A percentile compares a stretch with the other conserved stretches of the same genome.
Conservation (phyloP, 306 rosid species). For the Begonia masoniana region DNA sequence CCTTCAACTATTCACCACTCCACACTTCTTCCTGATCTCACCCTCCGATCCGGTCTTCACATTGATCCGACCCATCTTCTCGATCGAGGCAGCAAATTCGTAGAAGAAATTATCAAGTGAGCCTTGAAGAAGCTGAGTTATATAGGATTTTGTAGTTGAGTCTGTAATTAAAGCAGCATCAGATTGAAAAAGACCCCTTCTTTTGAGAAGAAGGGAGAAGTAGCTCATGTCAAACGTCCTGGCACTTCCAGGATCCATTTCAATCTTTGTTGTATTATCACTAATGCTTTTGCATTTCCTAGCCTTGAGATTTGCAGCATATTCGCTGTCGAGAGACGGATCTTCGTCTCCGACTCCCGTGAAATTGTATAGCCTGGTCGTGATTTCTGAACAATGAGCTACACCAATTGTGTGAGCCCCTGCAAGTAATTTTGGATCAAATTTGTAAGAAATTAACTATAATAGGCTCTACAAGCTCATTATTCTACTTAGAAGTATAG, state of each 20-base stretch:
- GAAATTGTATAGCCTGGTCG: constrained; percentile 54
- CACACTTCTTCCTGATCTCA: constrained; percentile 74
- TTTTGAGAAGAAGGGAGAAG: constrained; percentile 37
- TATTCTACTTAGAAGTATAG: too few relatives aligned
- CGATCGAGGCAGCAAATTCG: constrained; percentile 54
- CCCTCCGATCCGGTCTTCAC: constrained; percentile 73
- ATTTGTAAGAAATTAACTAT: too few relatives aligned
- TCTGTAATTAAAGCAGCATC: constrained; percentile 57
- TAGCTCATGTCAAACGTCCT: constrained; percentile 72
- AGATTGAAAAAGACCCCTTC: constrained; percentile 69
- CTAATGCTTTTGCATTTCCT: constrained; percentile 50
- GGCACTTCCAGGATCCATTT: constrained; percentile 92
- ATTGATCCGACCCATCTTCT: constrained; percentile 57
- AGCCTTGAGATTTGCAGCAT: constrained; percentile 61
- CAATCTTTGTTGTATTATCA: constrained; percentile 42
- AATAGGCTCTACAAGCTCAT: too few relatives aligned
- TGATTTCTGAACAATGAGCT: constrained; percentile 53
- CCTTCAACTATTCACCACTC: constrained; percentile 37
- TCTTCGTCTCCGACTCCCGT: constrained; percentile 71
- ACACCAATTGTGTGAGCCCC: constrained; percentile 93
- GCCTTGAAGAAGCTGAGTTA: constrained; percentile 41
- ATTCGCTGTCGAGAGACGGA: constrained; percentile 61
- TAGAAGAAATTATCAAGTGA: constrained; percentile 32
- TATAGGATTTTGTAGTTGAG: constrained; percentile 27
- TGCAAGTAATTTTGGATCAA: constrained; percentile 1